Percentiles rank a stretch among this genome's conserved stretches.
Conservation (phyloP, 139 green algal species). For the Haematococcus sp. region DNA sequence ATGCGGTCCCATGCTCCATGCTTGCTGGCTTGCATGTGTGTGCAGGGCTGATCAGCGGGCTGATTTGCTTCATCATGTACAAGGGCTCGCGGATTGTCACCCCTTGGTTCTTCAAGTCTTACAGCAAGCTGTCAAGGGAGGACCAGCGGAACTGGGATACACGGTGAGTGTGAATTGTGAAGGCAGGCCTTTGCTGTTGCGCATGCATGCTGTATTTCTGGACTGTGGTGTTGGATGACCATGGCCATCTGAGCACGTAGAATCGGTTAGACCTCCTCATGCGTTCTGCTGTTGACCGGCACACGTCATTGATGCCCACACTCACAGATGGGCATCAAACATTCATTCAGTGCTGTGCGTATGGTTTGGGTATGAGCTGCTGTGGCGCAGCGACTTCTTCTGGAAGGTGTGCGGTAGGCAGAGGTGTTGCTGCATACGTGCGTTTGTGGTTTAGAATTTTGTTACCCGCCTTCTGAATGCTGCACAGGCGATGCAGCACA, state of each 20-base stretch:
- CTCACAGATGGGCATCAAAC: slow-evolving; percentile 29
- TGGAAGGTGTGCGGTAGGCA: slow-evolving; percentile 29
- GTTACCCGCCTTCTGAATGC: too few relatives aligned
- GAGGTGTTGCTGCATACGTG: too few relatives aligned
- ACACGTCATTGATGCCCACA: too few relatives aligned
- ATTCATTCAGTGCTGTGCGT: slow-evolving; percentile 25
- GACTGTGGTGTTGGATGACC: neutral
- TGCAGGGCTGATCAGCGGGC: slow-evolving; percentile 10
- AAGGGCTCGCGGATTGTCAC: slow-evolving; percentile 22
- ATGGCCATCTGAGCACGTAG: neutral
- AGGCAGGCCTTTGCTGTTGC: too few relatives aligned
- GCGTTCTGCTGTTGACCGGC: too few relatives aligned
- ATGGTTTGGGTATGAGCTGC: slow-evolving; percentile 2
- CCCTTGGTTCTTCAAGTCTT: slow-evolving; percentile 21
- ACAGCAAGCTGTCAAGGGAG: slow-evolving; percentile 4
- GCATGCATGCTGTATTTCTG: too few relatives aligned
- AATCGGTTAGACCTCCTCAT: too few relatives aligned
- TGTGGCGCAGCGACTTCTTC: slow-evolving; percentile 15
- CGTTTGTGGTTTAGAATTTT: too few relatives aligned
- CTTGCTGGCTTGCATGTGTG: neutral
- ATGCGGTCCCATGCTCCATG: neutral
- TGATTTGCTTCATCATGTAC: slow-evolving; percentile 28
- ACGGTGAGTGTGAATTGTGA: slow-evolving; percentile 21
- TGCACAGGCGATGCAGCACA: neutral
- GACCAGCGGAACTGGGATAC: slow-evolving; percentile 38